Base-by-base conservation (phyloP, 805 yeast genomes). In the Nakazawaea ishiwadae region DNA sequence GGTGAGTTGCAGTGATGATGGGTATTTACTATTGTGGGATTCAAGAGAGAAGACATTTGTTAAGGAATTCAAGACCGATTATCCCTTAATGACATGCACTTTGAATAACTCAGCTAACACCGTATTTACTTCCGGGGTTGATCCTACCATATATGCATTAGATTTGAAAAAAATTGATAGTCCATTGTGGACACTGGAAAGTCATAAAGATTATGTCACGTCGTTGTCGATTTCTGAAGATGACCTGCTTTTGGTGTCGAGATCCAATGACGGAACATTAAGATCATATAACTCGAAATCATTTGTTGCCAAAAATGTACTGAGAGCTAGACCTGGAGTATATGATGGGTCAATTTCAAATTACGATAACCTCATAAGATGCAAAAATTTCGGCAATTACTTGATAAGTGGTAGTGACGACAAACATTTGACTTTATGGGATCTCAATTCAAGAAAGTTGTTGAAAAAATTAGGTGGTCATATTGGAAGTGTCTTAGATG, bases 1-100 rank as follows among this genome's bases (percentile, higher is more conserved):
- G 4, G 69, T 74, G 2, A 73, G 85, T 28, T 86, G 76, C 4
- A 69, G 81, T 8, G 95, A 86, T 49, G 88, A 81, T 51, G 87
- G 89, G 0, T 45, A 60, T 3, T 64, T 75, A 1, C 63, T 64
- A 7, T 39, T 81, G 1, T 86, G 91, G 91, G 95, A 86, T 49
- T 58, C 66, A 18, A 60, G 88, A 42, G 65, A 71, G n/a, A 81
- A 75, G 49, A 49, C 51, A 2, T 63, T 72, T 2, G 62, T 70
- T 1, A 48, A 55, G 2, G 51, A 49, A 7, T 59, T 77, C 40
- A 55, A 61, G 17, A 69, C 81, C 0, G 69, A 69, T 2, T 81
- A 66, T 50, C 93, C 95, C 0, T 50, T 85, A 1, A 57, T 84
- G 16, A 65, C 85, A 0, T 73, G 76, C 5, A 68, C 50, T 51